Percentiles rank a stretch among this genome's conserved stretches.
Evolutionary conservation across 805 yeast genomes (phyloP).

Genomic region (Ogataea nitratoaversa): DNA sequence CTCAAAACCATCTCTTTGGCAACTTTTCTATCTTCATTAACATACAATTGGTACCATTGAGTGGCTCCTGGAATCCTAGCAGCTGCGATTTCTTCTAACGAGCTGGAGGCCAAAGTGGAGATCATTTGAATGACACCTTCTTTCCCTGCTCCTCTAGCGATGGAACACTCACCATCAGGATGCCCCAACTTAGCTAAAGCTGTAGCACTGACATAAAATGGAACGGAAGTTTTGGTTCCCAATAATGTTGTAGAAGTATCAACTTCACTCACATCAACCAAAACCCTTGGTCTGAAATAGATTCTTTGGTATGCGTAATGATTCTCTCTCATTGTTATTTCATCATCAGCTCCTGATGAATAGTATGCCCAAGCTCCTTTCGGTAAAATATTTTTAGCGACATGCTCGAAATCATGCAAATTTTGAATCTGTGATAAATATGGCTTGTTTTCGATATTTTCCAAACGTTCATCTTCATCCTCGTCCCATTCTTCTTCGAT

Average conservation of each 20-base stretch:
- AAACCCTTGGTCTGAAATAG: constrained; percentile 78
- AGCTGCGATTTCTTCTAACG: constrained; percentile 79
- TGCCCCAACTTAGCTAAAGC: constrained; percentile 91
- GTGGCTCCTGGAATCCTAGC: constrained; percentile 63
- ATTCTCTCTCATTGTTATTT: constrained; percentile 83
- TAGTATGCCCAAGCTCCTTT: constrained; percentile 90
- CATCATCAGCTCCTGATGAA: constrained; percentile 90
- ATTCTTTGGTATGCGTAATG: constrained; percentile 85
- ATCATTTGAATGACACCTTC: constrained; percentile 82
- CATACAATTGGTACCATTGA: constrained; percentile 88
- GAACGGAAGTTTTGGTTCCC: constrained; percentile 65
- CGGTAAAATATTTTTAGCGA: constrained; percentile 76
- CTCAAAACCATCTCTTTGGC: constrained; percentile 59
- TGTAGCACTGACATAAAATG: constrained; percentile 88
- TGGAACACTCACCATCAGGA: constrained; percentile 85
- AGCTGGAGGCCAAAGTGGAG: constrained; percentile 85
- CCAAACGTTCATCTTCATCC: constrained; percentile 40
- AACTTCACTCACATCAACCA: constrained; percentile 75
- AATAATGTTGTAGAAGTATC: constrained; percentile 71
- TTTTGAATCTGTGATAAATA: constrained; percentile 67
- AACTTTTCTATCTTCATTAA: constrained; percentile 68
- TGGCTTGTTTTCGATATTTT: constrained; percentile 52
- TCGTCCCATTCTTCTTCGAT: constrained; percentile 33
- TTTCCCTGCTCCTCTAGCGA: constrained; percentile 77
- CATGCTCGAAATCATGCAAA: constrained; percentile 78